phyloP scores from a whole-genome alignment of 192 early-diverging fungal species.

The Geranomyces michiganensis region DNA sequence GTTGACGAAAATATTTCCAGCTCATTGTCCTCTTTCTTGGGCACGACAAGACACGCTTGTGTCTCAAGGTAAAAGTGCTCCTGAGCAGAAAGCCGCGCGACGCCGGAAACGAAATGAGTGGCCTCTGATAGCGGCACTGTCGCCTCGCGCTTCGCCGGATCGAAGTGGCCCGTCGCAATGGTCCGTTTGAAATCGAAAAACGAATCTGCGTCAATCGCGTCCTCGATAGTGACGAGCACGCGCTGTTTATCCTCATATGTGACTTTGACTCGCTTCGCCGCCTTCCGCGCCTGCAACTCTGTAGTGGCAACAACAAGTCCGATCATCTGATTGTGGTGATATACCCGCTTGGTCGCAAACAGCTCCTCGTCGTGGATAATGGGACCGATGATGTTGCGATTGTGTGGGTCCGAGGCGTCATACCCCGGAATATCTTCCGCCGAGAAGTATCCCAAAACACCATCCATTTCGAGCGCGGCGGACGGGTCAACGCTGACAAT shows the following conservation, averaged over 20 bases:
- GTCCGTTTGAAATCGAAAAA: conserved; percentile 59
- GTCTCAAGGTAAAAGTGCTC: conserved; percentile 94
- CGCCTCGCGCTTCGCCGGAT: conserved; percentile 39
- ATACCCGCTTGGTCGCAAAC: conserved; percentile 71
- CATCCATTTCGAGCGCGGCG: conserved; percentile 61
- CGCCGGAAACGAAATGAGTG: conserved; percentile 38
- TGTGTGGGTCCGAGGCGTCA: conserved; percentile 46
- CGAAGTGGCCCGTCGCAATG: conserved; percentile 69
- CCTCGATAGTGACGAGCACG: conserved; percentile 76
- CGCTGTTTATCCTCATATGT: conserved; percentile 68
- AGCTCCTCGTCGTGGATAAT: conserved; percentile 77
- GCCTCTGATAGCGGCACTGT: conserved; percentile 35
- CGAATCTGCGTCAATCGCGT: conserved; percentile 70
- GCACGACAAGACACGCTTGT: conserved; percentile 67
- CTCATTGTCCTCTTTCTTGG: conserved; percentile 76
- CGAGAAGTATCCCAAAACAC: conserved; percentile 69
- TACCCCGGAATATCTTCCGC: conserved; percentile 71
- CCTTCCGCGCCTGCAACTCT: conserved; percentile 67
- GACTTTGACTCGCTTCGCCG: conserved; percentile 70
- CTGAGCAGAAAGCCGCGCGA: conserved; percentile 50
- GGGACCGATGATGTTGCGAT: conserved; percentile 55
- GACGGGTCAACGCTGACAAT: conserved; percentile 58
- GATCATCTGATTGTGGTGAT: conserved; percentile 74
- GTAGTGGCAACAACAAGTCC: conserved; percentile 78
- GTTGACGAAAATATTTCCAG: conserved; percentile 78